Conservation (phyloP, 257 asterid genomes). For the Solanum pimpinellifolium region DNA sequence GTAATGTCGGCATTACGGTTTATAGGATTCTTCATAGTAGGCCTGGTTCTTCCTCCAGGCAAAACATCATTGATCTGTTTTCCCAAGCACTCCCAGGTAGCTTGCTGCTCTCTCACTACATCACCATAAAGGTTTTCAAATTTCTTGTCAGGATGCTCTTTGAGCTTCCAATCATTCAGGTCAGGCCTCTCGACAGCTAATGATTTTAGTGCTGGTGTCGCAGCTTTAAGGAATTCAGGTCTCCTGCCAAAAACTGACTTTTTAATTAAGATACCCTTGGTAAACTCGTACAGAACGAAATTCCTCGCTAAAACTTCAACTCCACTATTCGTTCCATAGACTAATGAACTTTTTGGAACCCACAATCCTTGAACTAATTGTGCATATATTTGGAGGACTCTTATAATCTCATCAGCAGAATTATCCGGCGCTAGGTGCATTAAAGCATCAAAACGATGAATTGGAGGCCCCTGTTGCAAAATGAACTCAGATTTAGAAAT, state of each 20-base stretch:
- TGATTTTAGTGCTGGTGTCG: constrained; percentile 35
- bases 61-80: constrained; percentile 13
- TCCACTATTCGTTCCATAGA: constrained; percentile 30
- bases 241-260: constrained; percentile 12
- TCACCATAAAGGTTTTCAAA: constrained; percentile 42
- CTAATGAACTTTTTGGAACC: constrained; percentile 54
- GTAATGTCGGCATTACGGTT: background rate
- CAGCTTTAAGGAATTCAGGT: constrained; percentile 10
- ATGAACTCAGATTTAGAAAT: constrained; percentile 14
- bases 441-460: constrained; percentile 66
- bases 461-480: constrained; percentile 52
- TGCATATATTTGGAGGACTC: constrained; percentile 50
- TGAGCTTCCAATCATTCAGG: constrained; percentile 69
- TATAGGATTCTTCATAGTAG: constrained; percentile 19
- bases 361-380: constrained; percentile 85
- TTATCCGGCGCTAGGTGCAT: constrained; percentile 66
- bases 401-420: constrained; percentile 49
- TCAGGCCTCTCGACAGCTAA: constrained; percentile 45
- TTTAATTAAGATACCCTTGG: constrained; percentile 33
- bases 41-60: constrained; percentile 8
- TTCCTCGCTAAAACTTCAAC: constrained; percentile 38
- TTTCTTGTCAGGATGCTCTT: constrained; percentile 44
- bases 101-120: constrained; percentile 43
- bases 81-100: constrained; percentile 36
- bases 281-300: constrained; percentile 48